Conservation (phyloP, 768 basidiomycete species). For the Russula ochroleuca region DNA sequence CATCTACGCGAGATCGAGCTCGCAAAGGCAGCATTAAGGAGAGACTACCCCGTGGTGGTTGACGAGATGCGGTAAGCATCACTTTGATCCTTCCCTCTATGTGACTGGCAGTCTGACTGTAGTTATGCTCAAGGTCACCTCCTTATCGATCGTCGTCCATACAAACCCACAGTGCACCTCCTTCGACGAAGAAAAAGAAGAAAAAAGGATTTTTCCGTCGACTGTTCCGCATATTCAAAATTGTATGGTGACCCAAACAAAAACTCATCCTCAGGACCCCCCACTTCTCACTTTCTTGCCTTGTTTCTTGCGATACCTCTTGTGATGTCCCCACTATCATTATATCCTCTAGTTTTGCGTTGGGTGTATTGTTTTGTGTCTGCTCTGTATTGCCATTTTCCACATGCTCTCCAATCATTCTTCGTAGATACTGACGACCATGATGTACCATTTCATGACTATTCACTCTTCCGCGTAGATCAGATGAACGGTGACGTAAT, state of each 20-base stretch:
- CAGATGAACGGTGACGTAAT: slow-evolving; percentile 6
- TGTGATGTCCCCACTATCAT: slow-evolving; percentile 15
- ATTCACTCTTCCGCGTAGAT: not conserved
- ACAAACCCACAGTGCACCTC: not conserved
- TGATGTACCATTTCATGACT: not conserved
- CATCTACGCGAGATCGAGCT: slow-evolving; percentile 22
- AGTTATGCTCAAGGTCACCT: slow-evolving; percentile 3
- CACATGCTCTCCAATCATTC: slow-evolving; percentile 1
- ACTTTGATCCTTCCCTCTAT: not conserved
- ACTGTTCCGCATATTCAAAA: slow-evolving; percentile 25
- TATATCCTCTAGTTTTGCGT: slow-evolving; percentile 17
- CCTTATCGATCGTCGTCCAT: slow-evolving; percentile 16
- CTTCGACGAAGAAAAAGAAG: slow-evolving; percentile 25
- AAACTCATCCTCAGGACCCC: not conserved
- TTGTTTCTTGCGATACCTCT: slow-evolving; percentile 14
- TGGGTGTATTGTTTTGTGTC: slow-evolving; percentile 19
- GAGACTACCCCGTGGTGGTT: slow-evolving; percentile 23
- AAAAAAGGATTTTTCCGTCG: slow-evolving; percentile 28
- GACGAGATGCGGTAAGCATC: slow-evolving; percentile 24
- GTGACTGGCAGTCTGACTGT: not conserved
- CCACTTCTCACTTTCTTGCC: not conserved
- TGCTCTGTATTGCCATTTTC: slow-evolving; percentile 16
- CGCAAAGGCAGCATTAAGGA: slow-evolving; percentile 25
- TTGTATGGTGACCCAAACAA: slow-evolving; percentile 22
- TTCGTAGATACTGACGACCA: slow-evolving; percentile 10